A percentile compares a stretch with the other conserved stretches of the same genome.
Conservation (phyloP, 2,329 filamentous ascomycete genomes). For the Aspergillus spinulosporus region DNA sequence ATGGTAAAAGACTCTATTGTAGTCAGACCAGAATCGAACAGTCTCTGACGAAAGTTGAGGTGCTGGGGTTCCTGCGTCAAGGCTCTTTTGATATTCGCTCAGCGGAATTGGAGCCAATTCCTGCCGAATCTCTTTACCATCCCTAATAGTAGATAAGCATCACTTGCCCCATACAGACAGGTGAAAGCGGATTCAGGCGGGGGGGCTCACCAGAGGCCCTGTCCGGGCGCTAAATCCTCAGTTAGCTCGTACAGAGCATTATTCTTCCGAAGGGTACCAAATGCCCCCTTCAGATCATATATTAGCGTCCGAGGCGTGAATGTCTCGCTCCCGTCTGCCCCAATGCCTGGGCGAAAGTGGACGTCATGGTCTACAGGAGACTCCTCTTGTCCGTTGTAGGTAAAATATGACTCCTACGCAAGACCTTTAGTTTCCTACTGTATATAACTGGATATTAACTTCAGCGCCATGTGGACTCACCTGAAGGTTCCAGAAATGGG, state of each 20-base stretch:
- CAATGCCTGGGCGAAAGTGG: slow-evolving; percentile 82
- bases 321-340: slow-evolving; percentile 81
- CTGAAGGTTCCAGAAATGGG: slow-evolving; percentile 97
- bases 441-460: not conserved
- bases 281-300: slow-evolving; percentile 92
- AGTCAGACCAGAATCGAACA: slow-evolving; percentile 97
- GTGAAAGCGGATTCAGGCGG: not conserved
- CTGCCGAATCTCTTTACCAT: slow-evolving; percentile 67
- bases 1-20: slow-evolving; percentile 88
- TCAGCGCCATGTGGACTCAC: slow-evolving; percentile 46
- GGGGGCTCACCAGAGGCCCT: slow-evolving; percentile 46
- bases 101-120: slow-evolving; percentile 66
- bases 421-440: not conserved
- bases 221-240: slow-evolving; percentile 37
- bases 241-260: slow-evolving; percentile 78
- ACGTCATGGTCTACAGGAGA: slow-evolving; percentile 76
- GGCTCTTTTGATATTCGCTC: slow-evolving; percentile 74
- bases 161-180: not conserved
- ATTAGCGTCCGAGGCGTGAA: slow-evolving; percentile 89
- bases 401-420: slow-evolving; percentile 93
- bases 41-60: slow-evolving; percentile 65
- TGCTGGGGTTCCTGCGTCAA: slow-evolving; percentile 68
- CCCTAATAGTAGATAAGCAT: slow-evolving; percentile 49
- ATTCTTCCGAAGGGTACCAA: slow-evolving; percentile 82
- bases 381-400: slow-evolving; percentile 69